These are phyloP conservation scores for Metarhizium rileyi DNA, from an alignment of 2,329 filamentous ascomycete genomes.

Conservation along the genomic window DNA sequence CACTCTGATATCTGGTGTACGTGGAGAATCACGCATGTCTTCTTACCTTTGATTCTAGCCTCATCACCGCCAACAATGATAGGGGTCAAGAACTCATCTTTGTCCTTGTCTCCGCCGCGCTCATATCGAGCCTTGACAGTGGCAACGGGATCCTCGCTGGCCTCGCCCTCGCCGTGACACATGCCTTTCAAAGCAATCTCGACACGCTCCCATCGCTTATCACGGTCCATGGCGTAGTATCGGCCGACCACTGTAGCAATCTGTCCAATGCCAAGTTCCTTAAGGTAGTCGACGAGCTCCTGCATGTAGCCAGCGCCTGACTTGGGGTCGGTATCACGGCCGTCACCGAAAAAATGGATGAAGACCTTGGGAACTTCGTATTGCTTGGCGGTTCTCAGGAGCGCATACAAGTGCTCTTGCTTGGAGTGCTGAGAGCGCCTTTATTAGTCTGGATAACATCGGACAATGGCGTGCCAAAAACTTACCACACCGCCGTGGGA, in stretches of 20 bases:
- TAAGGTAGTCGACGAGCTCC: conserved; percentile 66
- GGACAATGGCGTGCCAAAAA: conserved; percentile 9
- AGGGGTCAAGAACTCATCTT: conserved; percentile 95
- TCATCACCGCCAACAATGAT: conserved; percentile 89
- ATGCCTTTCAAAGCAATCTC: conserved; percentile 85
- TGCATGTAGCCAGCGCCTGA: conserved; percentile 82
- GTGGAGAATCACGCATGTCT: background rate
- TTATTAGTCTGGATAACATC: background rate
- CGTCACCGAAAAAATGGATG: conserved; percentile 98
- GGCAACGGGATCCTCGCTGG: conserved; percentile 72
- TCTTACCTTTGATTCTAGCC: conserved; percentile 68
- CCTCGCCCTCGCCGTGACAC: conserved; percentile 77
- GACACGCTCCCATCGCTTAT: conserved; percentile 97
- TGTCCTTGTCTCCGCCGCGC: conserved; percentile 58
- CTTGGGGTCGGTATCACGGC: conserved; percentile 96
- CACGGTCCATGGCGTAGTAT: conserved; percentile 99
- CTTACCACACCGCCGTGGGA: conserved; percentile 85
- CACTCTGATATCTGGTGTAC: background rate
- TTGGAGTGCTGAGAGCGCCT: conserved; percentile 61
- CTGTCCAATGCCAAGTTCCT: conserved; percentile 79
- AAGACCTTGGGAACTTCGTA: conserved; percentile 81
- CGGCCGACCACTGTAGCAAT: conserved; percentile 88
- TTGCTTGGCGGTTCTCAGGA: conserved; percentile 85
- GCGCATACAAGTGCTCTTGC: conserved; percentile 81
- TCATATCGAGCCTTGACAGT: conserved; percentile 83